Evolutionary conservation across 2,329 filamentous ascomycete species (phyloP).

Genomic region (Tolypocladium amazonense): DNA sequence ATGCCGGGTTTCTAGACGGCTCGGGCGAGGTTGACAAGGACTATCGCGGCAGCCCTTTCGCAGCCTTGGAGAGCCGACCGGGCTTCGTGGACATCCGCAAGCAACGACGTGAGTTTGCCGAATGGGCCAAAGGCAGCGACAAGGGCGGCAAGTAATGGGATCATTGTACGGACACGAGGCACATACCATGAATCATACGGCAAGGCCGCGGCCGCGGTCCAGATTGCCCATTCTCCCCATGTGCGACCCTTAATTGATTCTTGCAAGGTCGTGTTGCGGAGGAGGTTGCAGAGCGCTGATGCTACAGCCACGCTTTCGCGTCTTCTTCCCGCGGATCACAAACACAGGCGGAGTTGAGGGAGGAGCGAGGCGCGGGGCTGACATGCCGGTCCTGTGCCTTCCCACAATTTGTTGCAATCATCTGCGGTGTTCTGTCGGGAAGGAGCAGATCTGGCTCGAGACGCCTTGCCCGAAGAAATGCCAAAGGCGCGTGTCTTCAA

Average conservation of each 20-base stretch:
- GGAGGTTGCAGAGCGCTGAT: background rate
- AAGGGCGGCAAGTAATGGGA: slow-evolving; percentile 8
- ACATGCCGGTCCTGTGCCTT: background rate
- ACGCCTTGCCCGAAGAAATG: background rate
- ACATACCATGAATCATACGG: background rate
- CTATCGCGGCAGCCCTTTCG: slow-evolving; percentile 69
- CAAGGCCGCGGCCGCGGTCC: background rate
- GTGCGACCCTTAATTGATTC: background rate
- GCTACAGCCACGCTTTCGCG: background rate
- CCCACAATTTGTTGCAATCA: background rate
- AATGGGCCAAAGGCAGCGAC: slow-evolving; percentile 48
- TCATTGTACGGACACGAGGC: background rate
- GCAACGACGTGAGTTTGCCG: slow-evolving; percentile 66
- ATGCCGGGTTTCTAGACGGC: slow-evolving; percentile 43
- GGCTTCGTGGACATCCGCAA: slow-evolving; percentile 84
- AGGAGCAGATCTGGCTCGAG: background rate
- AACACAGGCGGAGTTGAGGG: background rate
- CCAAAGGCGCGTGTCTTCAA: background rate
- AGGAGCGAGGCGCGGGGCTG: background rate
- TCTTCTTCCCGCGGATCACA: background rate
- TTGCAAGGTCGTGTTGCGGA: background rate
- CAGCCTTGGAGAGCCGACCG: slow-evolving; percentile 64
- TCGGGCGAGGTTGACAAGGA: slow-evolving; percentile 59
- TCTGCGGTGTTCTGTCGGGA: background rate
- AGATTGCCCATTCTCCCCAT: background rate